Conservation (phyloP, 371 early-diverging fungal species). For the Circinella umbellata region DNA sequence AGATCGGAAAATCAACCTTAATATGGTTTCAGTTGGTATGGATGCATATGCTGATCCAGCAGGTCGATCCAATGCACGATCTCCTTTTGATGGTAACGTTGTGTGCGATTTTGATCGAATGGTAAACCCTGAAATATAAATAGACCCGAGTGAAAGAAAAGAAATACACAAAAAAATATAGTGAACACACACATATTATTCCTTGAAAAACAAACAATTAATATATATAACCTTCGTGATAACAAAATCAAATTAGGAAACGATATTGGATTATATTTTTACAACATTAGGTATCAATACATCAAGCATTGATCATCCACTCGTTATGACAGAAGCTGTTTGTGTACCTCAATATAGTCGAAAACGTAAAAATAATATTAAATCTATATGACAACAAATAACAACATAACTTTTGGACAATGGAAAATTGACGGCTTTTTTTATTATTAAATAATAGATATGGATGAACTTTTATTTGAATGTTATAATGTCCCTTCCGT, state of each 20-base stretch:
- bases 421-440: neutral
- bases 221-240: neutral
- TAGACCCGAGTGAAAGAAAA: too few relatives aligned
- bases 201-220: neutral
- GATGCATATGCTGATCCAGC: conserved; percentile 74
- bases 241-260: conserved; percentile 57
- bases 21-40: conserved; percentile 74
- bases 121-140: conserved; percentile 35
- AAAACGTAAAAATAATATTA: conserved; percentile 56
- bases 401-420: neutral
- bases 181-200: too few relatives aligned
- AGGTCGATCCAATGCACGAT: conserved; percentile 69
- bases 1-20: conserved; percentile 71
- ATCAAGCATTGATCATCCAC: conserved; percentile 70
- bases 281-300: conserved; percentile 77
- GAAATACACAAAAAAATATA: neutral
- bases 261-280: conserved; percentile 85
- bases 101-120: conserved; percentile 75
- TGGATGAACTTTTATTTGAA: conserved; percentile 89
- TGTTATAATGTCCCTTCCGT: conserved; percentile 79
- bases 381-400: too few relatives aligned
- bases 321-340: conserved; percentile 86
- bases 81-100: conserved; percentile 78
- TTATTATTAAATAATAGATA: conserved; percentile 44
- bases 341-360: conserved; percentile 80